Conservation (phyloP, 2,329 filamentous ascomycete genomes). For the Byssothecium circinans region DNA sequence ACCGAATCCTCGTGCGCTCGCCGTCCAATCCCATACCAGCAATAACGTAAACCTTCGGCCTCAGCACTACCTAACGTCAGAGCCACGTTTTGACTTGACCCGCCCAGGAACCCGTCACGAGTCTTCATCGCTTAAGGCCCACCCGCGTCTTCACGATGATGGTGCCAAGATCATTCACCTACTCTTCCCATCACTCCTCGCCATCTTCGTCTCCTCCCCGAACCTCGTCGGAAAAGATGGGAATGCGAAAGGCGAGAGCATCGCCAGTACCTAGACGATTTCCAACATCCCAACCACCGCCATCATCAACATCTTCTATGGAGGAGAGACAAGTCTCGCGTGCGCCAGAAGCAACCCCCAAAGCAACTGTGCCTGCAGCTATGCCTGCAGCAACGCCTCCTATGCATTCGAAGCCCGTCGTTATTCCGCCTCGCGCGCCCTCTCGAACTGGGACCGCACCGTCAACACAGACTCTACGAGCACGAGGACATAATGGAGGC, state of each 20-base stretch:
- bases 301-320: constrained; percentile 1
- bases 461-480: constrained; percentile 36
- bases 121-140: constrained; percentile 20
- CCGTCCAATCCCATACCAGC: constrained; percentile 38
- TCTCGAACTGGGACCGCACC: constrained; percentile 24
- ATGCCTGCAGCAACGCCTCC: constrained; percentile 25
- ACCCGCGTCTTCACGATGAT: constrained; percentile 42
- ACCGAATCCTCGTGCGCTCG: constrained; percentile 19
- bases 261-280: constrained; percentile 13
- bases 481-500: constrained; percentile 33
- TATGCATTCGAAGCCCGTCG: constrained; percentile 45
- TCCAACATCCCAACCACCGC: constrained; percentile 13
- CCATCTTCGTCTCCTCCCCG: constrained; percentile 33
- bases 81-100: constrained; percentile 16
- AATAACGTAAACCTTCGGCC: constrained; percentile 42
- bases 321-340: constrained; percentile 11
- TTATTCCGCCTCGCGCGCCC: constrained; percentile 43
- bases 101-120: constrained; percentile 27
- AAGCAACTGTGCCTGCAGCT: too few species aligned
- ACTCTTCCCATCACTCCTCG: constrained; percentile 42
- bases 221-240: constrained; percentile 33
- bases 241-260: constrained; percentile 25
- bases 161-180: constrained; percentile 51
- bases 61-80: constrained; percentile 32
- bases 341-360: constrained; percentile 6